Evolutionary conservation across 2,329 filamentous ascomycete species (phyloP).

Genomic region (Eutypa lata): DNA sequence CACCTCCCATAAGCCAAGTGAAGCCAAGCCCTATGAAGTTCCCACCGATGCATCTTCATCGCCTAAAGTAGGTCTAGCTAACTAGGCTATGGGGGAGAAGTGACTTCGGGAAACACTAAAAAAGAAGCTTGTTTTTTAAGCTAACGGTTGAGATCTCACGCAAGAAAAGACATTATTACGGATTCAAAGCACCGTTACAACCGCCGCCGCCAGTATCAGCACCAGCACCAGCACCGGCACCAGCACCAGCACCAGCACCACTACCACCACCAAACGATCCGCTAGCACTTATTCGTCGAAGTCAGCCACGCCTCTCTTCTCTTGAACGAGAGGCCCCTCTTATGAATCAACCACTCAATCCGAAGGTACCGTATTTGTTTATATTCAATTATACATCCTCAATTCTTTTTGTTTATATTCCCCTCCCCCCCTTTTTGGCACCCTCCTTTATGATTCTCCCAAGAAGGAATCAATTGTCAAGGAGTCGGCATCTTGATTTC

Average conservation of each 20-base stretch:
- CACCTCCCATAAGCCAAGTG: constrained; percentile 2
- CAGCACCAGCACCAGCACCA: not conserved
- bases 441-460: constrained; percentile 7
- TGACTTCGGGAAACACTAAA: not conserved
- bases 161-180: not conserved
- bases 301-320: constrained; percentile 32
- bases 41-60: not conserved
- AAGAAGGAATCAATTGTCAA: constrained; percentile 2
- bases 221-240: constrained; percentile 1
- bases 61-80: not conserved
- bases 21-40: constrained; percentile 1
- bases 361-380: constrained; percentile 35
- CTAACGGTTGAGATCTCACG: not conserved
- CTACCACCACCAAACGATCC: constrained; percentile 11
- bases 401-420: constrained; percentile 8
- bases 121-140: constrained; percentile 1
- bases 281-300: constrained; percentile 24
- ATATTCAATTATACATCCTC: constrained; percentile 11
- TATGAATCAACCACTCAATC: constrained; percentile 43
- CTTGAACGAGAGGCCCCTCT: constrained; percentile 34
- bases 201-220: not conserved
- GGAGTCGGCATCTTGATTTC: constrained; percentile 11
- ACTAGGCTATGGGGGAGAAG: not conserved
- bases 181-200: not conserved
- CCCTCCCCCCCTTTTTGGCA: constrained; percentile 1